These are phyloP conservation scores for Trichoderma harzianum DNA, from an alignment of 2,329 filamentous ascomycete genomes.

Conservation along the genomic window DNA sequence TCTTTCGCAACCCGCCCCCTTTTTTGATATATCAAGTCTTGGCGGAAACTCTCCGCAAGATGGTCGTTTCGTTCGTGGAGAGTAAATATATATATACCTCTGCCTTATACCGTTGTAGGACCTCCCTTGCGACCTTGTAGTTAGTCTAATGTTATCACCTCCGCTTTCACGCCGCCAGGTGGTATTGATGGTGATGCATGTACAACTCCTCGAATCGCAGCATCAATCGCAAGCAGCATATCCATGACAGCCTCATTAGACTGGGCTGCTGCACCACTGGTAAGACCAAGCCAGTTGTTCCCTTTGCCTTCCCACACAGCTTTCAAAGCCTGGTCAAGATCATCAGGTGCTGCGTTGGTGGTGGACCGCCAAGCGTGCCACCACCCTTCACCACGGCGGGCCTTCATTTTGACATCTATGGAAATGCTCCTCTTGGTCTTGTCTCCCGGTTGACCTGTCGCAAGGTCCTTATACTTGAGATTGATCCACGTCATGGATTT, in stretches of 20 bases:
- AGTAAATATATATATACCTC: background rate
- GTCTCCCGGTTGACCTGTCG: constrained; percentile 24
- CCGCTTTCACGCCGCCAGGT: background rate
- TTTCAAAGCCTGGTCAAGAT: constrained; percentile 40
- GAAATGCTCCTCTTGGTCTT: constrained; percentile 38
- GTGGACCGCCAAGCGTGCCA: constrained; percentile 48
- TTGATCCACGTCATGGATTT: constrained; percentile 56
- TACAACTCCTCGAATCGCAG: constrained; percentile 39
- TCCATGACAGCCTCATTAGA: constrained; percentile 41
- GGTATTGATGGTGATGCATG: background rate
- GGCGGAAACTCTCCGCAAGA: background rate
- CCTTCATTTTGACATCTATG: constrained; percentile 51
- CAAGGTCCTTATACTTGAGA: constrained; percentile 49
- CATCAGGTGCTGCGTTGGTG: constrained; percentile 28
- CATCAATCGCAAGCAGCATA: constrained; percentile 48
- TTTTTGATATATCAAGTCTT: constrained; percentile 1
- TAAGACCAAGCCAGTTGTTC: constrained; percentile 47
- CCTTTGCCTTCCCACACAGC: constrained; percentile 45
- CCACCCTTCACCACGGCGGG: constrained; percentile 46
- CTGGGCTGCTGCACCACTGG: constrained; percentile 44
- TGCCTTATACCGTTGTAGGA: background rate
- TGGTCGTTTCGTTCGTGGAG: background rate
- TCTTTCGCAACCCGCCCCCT: background rate
- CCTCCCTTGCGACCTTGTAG: background rate
- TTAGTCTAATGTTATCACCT: background rate